Evolutionary conservation across 306 rosid genomes (phyloP), one percentile per base, ranked within the genome.

Genomic region (Castanea mollissima): DNA sequence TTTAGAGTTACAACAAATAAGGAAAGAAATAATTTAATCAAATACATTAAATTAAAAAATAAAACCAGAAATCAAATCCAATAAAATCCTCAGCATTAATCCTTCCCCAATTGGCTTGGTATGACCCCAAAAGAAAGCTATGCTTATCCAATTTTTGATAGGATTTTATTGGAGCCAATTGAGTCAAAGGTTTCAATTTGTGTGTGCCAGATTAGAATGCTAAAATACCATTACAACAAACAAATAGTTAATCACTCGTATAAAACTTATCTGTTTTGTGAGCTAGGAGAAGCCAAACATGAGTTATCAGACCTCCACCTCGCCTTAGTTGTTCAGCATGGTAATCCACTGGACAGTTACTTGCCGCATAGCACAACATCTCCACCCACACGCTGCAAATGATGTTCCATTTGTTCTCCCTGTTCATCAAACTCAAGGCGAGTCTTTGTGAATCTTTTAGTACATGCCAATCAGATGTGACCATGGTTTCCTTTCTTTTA

Each of bases 261-360:
- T 85, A 82, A 77, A 86, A 90, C 71, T 88, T 90, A 71, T 87
- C 86, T 9, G 88, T 87, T 75, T 87, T 90, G 67, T 88, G 94
- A 2, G 90, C 84, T 69, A 90, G 80, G 7, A 90, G 83, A 81
- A 88, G 79, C 94, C 92, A 90, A 55, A 87, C 86, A 88, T 90
- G 94, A 74, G 91, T 88, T 69, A 90, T 82, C 78, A 90, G 80
- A 74, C 91, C 92, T 13, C 94, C 94, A 51, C 92, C 94, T 80
- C 90, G 80, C 65, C 92, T 86, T 55, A 90, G 85, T 76, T 90
- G 94, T 74, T 85, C 89, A 27, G 91, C 79, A 80, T 90, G 94
- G 62, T 85, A 80, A 79, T 87, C 91, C 9, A 81, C 76, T 55
- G 76, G 74, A 78, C 92, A 90, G 49, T 85, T 83, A 25, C 86